Evolutionary conservation across 1,284 basidiomycete species (phyloP), one percentile per base, ranked within the genome.

Genomic region (Sporisorium reilianum): DNA sequence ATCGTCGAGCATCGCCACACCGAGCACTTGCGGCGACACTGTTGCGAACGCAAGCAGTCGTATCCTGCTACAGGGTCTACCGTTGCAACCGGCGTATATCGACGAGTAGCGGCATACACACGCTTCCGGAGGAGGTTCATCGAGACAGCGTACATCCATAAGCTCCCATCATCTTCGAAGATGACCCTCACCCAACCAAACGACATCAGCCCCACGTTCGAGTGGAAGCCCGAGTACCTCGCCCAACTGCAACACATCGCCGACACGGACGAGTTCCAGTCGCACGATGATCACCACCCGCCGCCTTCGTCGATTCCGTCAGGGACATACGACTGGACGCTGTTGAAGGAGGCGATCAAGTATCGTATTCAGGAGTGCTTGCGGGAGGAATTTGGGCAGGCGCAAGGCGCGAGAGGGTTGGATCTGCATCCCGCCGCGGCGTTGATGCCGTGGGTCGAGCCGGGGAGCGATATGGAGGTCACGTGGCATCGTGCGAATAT

Each of bases 311-410:
- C n/a, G n/a, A n/a, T n/a, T n/a, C n/a, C 55, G 5, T n/a, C 28
- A 1, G 57, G 54, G 2, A 11, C 26, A 1, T 68, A 75, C 23
- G 67, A 75, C 50, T 75, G 72, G 72, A 38, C 45, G 12, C 12
- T 36, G 45, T 34, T 75, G n/a, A 70, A 71, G 34, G 72, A 75
- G 25, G 72, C 67, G 5, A 70, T 75, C 67, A 75, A 75, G 51
- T 60, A 56, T 36, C 49, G 55, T 0, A 75, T 75, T 23, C 18
- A 30, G 2, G 18, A 16, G 5, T 63, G 59, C 36, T 28, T 75
- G 14, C 25, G 58, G n/a, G 36, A 64, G 2, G 41, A 52, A 0
- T 71, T 75, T 38, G 50, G 56, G n/a, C n/a, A n/a, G n/a, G n/a
- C n/a, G n/a, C n/a, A n/a, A 1, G 4, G 12, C 20, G 45, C 41